Evolutionary conservation across 2,329 filamentous ascomycete species (phyloP).

Genomic region (Nothophaeocryptopus gaeumannii): DNA sequence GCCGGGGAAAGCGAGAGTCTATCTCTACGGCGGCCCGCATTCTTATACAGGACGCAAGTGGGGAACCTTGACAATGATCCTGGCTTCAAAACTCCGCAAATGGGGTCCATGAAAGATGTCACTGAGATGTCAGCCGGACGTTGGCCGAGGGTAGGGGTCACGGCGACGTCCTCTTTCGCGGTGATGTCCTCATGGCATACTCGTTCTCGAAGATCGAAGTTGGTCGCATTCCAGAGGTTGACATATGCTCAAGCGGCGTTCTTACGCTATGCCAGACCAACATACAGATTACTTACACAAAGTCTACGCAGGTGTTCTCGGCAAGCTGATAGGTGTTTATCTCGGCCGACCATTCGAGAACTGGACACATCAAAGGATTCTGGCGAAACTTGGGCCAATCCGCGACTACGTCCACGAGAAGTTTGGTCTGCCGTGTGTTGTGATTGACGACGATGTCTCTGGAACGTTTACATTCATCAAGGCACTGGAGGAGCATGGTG

Average conservation of each 20-base stretch:
- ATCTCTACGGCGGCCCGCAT: no score
- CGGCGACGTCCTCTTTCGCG: not conserved
- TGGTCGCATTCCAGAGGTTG: no score
- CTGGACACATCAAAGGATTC: constrained; percentile 2
- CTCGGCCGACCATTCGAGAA: constrained; percentile 7
- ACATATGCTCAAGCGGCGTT: no score
- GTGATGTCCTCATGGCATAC: no score
- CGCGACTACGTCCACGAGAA: constrained; percentile 2
- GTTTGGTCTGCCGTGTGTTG: not conserved
- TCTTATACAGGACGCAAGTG: no score
- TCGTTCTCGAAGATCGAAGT: no score
- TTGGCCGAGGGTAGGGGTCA: not conserved
- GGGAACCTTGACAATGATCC: no score
- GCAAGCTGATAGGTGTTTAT: constrained; percentile 5
- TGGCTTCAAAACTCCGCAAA: no score
- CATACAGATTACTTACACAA: not conserved
- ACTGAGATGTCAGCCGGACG: not conserved
- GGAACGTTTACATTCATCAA: not conserved
- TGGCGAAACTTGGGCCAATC: not conserved
- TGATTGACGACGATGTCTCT: constrained; percentile 6
- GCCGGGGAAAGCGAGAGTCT: no score
- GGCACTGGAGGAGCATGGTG: constrained; percentile 5
- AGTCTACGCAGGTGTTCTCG: constrained; percentile 3
- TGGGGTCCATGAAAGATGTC: no score
- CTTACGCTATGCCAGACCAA: no score